Percentiles rank a stretch among this genome's conserved stretches.
Evolutionary conservation across 345 rosid species (phyloP).

Genomic region (Acer negundo): DNA sequence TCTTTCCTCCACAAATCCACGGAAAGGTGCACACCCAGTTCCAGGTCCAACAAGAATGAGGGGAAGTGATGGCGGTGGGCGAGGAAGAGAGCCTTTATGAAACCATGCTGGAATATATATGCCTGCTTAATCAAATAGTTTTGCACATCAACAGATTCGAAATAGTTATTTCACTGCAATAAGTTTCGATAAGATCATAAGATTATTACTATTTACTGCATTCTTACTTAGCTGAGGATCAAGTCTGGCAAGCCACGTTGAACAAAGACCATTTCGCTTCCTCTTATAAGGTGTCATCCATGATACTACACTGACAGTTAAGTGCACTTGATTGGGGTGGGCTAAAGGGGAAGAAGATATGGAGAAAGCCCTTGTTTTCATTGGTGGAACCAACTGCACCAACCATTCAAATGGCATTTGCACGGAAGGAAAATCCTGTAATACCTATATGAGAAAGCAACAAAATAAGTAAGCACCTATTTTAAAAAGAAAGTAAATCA

Average conservation of each 20-base stretch:
- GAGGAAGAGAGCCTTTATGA: conserved; percentile 76
- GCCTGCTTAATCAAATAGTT: conserved; percentile 36
- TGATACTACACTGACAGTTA: conserved; percentile 78
- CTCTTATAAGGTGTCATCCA: conserved; percentile 91
- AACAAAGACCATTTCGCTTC: conserved; percentile 78
- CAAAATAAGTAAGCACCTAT: neutral
- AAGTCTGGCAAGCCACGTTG: conserved; percentile 81
- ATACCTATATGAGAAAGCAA: conserved; percentile 46
- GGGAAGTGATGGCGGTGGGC: conserved; percentile 69
- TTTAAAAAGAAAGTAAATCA: neutral
- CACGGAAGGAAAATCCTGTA: conserved; percentile 94
- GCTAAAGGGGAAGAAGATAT: conserved; percentile 84
- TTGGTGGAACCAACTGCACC: conserved; percentile 86
- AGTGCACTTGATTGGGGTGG: conserved; percentile 81
- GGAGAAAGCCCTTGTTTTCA: conserved; percentile 85
- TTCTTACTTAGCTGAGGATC: conserved; percentile 63
- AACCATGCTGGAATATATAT: conserved; percentile 74
- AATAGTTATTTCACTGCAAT: neutral
- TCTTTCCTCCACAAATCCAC: conserved; percentile 86
- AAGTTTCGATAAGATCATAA: neutral
- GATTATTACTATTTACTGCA: neutral
- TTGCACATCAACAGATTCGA: neutral
- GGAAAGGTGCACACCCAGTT: conserved; percentile 98
- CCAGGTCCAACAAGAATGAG: conserved; percentile 90
- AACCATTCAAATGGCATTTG: conserved; percentile 94